These are phyloP conservation scores for Paraphaeosphaeria minitans DNA, from an alignment of 2,329 filamentous ascomycete species.

Conservation along the genomic window DNA sequence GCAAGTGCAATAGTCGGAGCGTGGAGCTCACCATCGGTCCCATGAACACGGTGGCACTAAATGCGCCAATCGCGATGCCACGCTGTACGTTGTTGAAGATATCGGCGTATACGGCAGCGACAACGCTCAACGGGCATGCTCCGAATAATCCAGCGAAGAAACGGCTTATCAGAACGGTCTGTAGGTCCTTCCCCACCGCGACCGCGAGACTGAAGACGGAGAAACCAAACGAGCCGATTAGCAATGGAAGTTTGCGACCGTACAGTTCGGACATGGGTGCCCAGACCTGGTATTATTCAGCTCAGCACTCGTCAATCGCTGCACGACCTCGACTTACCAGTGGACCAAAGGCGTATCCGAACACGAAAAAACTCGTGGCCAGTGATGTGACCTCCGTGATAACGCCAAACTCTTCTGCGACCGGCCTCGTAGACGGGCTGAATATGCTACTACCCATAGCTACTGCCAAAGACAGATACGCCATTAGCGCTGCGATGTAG, in stretches of 20 bases:
- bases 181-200: conserved; percentile 57
- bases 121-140: conserved; percentile 57
- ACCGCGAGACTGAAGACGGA: conserved; percentile 57
- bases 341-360: conserved; percentile 47
- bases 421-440: conserved; percentile 39
- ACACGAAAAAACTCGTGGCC: conserved; percentile 42
- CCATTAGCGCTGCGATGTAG: conserved; percentile 68
- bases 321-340: conserved; percentile 23
- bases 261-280: conserved; percentile 60
- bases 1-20: conserved; percentile 42
- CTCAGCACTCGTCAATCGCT: neutral
- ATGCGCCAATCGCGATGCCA: conserved; percentile 54
- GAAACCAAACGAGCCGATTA: conserved; percentile 57
- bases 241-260: conserved; percentile 56
- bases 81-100: conserved; percentile 58
- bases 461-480: conserved; percentile 72
- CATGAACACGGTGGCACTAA: conserved; percentile 56
- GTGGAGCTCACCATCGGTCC: conserved; percentile 51
- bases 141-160: conserved; percentile 62
- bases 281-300: conserved; percentile 32
- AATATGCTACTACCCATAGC: conserved; percentile 65
- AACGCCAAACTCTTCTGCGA: conserved; percentile 39
- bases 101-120: conserved; percentile 62
- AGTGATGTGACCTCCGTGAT: conserved; percentile 38
- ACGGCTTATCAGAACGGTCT: conserved; percentile 59